Conservation (phyloP, 192 early-diverging fungal species). For the Coemansia sp. region DNA sequence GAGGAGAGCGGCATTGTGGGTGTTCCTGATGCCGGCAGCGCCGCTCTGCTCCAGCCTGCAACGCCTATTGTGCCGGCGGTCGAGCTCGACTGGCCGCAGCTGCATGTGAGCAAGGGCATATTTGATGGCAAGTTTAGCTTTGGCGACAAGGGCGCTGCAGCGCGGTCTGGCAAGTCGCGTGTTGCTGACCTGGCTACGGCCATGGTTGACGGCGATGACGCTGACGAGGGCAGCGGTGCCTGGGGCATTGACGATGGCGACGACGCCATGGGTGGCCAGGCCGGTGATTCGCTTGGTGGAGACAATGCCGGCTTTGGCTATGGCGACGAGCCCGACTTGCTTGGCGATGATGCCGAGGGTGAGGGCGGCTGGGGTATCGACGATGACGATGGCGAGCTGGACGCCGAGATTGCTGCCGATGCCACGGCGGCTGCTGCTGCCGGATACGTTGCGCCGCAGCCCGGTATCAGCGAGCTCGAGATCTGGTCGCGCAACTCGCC, state of each 20-base stretch:
- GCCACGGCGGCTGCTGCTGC: slow-evolving; percentile 51
- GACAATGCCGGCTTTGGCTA: slow-evolving; percentile 47
- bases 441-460: slow-evolving; percentile 67
- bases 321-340: slow-evolving; percentile 40
- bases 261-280: slow-evolving; percentile 53
- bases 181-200: slow-evolving; percentile 59
- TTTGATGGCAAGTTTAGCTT: slow-evolving; percentile 74
- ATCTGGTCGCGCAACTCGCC: slow-evolving; percentile 82
- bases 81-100: slow-evolving; percentile 91
- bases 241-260: slow-evolving; percentile 80
- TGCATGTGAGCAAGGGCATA: slow-evolving; percentile 77
- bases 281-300: slow-evolving; percentile 7
- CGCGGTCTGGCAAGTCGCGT: slow-evolving; percentile 46
- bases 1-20: slow-evolving; percentile 56
- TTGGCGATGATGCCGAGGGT: slow-evolving; percentile 52
- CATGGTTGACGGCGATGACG: slow-evolving; percentile 50
- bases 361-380: slow-evolving; percentile 88
- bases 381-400: slow-evolving; percentile 68
- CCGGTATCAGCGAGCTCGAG: slow-evolving; percentile 68
- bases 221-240: slow-evolving; percentile 67
- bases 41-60: slow-evolving; percentile 62
- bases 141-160: slow-evolving; percentile 48
- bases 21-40: slow-evolving; percentile 26
- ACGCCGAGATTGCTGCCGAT: slow-evolving; percentile 58
- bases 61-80: slow-evolving; percentile 67